phyloP scores from a whole-genome alignment of 495 filamentous ascomycete genomes.

The Halenospora varia region DNA sequence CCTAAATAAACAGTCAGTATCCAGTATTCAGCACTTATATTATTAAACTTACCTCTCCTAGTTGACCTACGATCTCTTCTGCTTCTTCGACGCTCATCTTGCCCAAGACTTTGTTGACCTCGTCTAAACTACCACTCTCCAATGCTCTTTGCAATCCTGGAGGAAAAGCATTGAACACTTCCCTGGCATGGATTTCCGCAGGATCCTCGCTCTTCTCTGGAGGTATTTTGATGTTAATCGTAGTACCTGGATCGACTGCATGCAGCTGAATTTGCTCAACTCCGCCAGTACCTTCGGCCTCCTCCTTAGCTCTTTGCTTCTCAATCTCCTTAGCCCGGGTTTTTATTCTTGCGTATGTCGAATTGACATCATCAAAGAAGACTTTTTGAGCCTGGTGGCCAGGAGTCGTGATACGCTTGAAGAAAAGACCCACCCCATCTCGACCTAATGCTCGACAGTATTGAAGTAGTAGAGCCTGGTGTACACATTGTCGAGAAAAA shows the following conservation, averaged over 20 bases:
- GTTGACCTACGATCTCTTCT: slow-evolving; percentile 79
- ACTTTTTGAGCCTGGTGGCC: slow-evolving; percentile 89
- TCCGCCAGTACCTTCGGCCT: slow-evolving; percentile 52
- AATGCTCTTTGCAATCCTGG: slow-evolving; percentile 77
- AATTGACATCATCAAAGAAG: slow-evolving; percentile 88
- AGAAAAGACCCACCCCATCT: slow-evolving; percentile 90
- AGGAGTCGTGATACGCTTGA: slow-evolving; percentile 90
- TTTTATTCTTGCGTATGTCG: slow-evolving; percentile 78
- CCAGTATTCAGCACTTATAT: not conserved
- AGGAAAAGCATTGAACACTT: slow-evolving; percentile 80
- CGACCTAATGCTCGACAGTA: slow-evolving; percentile 87
- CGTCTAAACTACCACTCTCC: slow-evolving; percentile 79
- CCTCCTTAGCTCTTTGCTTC: slow-evolving; percentile 59
- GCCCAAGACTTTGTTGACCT: slow-evolving; percentile 93
- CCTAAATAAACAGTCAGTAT: slow-evolving; percentile 33
- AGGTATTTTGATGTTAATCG: slow-evolving; percentile 83
- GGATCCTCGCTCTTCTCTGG: slow-evolving; percentile 61
- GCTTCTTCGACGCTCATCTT: slow-evolving; percentile 92
- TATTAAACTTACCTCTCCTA: slow-evolving; percentile 61
- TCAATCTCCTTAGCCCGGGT: slow-evolving; percentile 72
- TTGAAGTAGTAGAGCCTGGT: slow-evolving; percentile 87
- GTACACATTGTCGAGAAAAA: slow-evolving; percentile 83
- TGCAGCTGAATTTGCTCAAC: slow-evolving; percentile 99
- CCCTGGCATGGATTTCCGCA: slow-evolving; percentile 58
- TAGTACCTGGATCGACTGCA: slow-evolving; percentile 88